These are phyloP conservation scores for Xylaria hypoxylon DNA, from an alignment of 2,329 filamentous ascomycete species.

Conservation along the genomic window DNA sequence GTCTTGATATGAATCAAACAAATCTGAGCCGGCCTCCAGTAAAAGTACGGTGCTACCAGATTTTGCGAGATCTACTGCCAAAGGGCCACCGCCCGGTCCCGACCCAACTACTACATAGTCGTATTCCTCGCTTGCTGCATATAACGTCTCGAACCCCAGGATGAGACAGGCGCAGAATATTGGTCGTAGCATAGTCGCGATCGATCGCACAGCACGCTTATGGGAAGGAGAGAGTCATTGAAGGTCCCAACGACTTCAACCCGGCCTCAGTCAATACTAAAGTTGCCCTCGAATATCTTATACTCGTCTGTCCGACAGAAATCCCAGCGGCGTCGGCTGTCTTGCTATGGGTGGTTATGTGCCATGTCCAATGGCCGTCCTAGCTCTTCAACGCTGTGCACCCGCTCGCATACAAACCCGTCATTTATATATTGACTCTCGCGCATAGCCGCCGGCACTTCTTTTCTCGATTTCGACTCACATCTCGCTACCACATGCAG, in stretches of 20 bases:
- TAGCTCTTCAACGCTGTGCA: neutral
- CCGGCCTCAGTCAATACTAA: neutral
- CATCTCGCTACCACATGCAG: conserved; percentile 1
- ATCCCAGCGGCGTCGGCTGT: neutral
- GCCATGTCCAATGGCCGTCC: conserved; percentile 1
- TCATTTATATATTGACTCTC: conserved; percentile 15
- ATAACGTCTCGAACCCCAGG: neutral
- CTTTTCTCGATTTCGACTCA: neutral
- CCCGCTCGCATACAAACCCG: neutral
- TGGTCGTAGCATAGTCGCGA: neutral
- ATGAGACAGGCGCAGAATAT: conserved; percentile 5
- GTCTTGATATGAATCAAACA: conserved; percentile 54
- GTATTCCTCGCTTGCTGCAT: conserved; percentile 52
- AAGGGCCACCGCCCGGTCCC: conserved; percentile 68
- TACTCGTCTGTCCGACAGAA: neutral
- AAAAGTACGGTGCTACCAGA: conserved; percentile 71
- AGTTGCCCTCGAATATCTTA: conserved; percentile 6
- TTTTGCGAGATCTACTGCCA: conserved; percentile 69
- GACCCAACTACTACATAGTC: conserved; percentile 73
- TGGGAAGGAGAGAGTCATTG: neutral
- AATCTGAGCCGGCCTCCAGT: conserved; percentile 69
- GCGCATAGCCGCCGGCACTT: conserved; percentile 24
- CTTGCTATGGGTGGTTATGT: neutral
- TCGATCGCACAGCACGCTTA: neutral
- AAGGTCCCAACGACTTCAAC: neutral